Evolutionary conservation across 2,329 filamentous ascomycete species (phyloP).

Genomic region (Endothia cerciana): DNA sequence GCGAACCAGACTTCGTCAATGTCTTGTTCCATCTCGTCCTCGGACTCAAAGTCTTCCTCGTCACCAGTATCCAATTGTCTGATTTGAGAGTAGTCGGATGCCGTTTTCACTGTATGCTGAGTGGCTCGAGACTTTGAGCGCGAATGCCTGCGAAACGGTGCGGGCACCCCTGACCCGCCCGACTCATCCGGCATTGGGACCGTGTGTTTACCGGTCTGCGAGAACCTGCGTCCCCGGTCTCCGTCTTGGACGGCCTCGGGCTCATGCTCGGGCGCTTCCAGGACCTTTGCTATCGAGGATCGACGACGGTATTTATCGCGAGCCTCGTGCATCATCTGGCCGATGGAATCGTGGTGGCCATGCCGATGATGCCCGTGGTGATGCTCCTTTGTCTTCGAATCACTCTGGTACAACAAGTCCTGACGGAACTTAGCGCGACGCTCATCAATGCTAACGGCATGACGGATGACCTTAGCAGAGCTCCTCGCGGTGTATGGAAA

Average conservation of each 20-base stretch:
- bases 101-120: conserved; percentile 35
- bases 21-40: conserved; percentile 62
- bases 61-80: conserved; percentile 34
- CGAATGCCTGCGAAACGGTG: conserved; percentile 48
- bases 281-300: background rate
- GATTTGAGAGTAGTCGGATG: conserved; percentile 39
- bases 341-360: conserved; percentile 28
- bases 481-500: conserved; percentile 70
- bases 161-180: conserved; percentile 34
- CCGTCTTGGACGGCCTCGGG: background rate
- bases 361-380: conserved; percentile 32
- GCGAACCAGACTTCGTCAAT: conserved; percentile 83
- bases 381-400: conserved; percentile 27
- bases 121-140: conserved; percentile 33
- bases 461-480: conserved; percentile 64
- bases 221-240: conserved; percentile 26
- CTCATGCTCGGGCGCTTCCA: background rate
- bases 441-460: conserved; percentile 73
- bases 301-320: conserved; percentile 44
- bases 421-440: conserved; percentile 73
- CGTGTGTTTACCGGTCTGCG: conserved; percentile 14
- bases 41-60: conserved; percentile 44
- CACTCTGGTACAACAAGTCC: conserved; percentile 65
- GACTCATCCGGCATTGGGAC: conserved; percentile 10
- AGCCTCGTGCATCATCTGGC: conserved; percentile 33